Conservation (phyloP, 129 eudicot species). For the Helianthus annuus region HanXRQr2.0-SUNRISE NC_035446.2:163428907-163429406, state of each 20-base stretch:
- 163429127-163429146: too few species aligned
- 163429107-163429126: too few species aligned
- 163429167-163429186: too few species aligned
- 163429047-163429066: too few species aligned
- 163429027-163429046: not conserved
- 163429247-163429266: slow-evolving; percentile 7
- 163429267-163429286: not conserved
- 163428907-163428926: not conserved
- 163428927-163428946: not conserved
- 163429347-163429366: slow-evolving; percentile 32
- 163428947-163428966: slow-evolving; percentile 17
- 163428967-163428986: slow-evolving; percentile 7
- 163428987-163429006: slow-evolving; percentile 8
- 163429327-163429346: slow-evolving; percentile 44
- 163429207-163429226: not conserved
- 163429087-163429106: too few species aligned
- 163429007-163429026: not conserved
- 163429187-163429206: too few species aligned
- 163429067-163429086: too few species aligned
- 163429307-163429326: not conserved
- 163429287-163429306: not conserved
- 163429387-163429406: slow-evolving; percentile 63
- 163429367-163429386: slow-evolving; percentile 60
- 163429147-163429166: too few species aligned
- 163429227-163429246: slow-evolving; percentile 1